Conservation (phyloP, 164 flowering plant genomes). For the Nelumbo lutea region DNA sequence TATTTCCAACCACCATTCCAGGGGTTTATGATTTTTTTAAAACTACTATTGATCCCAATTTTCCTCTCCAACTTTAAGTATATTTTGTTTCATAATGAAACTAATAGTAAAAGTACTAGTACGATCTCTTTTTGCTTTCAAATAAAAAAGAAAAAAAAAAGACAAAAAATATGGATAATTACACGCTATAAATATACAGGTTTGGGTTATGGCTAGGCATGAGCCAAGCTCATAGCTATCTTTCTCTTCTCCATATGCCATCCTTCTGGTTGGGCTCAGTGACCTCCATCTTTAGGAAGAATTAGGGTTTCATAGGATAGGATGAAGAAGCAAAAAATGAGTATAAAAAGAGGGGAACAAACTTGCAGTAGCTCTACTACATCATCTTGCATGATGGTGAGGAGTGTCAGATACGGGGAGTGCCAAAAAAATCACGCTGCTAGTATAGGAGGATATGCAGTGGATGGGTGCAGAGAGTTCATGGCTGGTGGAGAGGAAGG, state of each 20-base stretch:
- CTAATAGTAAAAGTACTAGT: too few relatives aligned
- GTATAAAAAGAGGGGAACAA: conserved; percentile 33
- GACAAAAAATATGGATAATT: not conserved
- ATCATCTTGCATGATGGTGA: conserved; percentile 23
- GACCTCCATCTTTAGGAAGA: not conserved
- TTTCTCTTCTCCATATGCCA: not conserved
- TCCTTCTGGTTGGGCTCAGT: not conserved
- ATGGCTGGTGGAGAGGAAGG: conserved; percentile 71
- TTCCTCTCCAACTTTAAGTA: too few relatives aligned
- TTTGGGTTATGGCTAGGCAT: conserved; percentile 47
- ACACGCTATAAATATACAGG: conserved; percentile 30
- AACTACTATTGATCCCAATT: too few relatives aligned
- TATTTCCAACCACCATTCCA: conserved; percentile 34
- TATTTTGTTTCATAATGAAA: too few relatives aligned
- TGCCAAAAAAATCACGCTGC: conserved; percentile 90
- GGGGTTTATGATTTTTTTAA: not conserved
- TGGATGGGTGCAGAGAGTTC: conserved; percentile 89
- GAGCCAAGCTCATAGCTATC: not conserved
- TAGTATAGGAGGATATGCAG: conserved; percentile 61
- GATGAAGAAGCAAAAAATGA: conserved; percentile 62
- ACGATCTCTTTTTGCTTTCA: not conserved
- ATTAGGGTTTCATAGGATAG: conserved; percentile 8
- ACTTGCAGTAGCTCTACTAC: conserved; percentile 26
- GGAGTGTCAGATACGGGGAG: conserved; percentile 60
- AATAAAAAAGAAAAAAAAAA: conserved; percentile 3